Evolutionary conservation across 305 asterid species (phyloP).

Genomic region (Salvia sclarea): DNA sequence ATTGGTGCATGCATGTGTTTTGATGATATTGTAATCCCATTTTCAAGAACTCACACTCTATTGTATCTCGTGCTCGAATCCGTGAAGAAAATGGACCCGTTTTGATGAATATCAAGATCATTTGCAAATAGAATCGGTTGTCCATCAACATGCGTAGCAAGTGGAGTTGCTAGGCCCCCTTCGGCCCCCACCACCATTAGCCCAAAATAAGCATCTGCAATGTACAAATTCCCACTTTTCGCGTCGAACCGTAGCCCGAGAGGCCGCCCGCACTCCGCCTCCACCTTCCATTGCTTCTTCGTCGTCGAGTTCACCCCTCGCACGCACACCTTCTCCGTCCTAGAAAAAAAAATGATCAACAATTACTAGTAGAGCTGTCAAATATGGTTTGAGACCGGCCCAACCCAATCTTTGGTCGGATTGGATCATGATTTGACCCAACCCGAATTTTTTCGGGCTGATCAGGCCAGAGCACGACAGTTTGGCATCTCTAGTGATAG

Average conservation of each 20-base stretch:
- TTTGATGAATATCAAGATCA: slow-evolving; percentile 81
- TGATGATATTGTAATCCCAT: not conserved
- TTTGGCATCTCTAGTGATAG: no score
- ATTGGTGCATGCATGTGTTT: not conserved
- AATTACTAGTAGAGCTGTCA: not conserved
- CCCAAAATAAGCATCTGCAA: slow-evolving; percentile 90
- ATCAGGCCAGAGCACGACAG: no score
- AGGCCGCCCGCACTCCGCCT: slow-evolving; percentile 78
- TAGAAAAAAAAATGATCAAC: not conserved
- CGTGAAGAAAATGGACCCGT: slow-evolving; percentile 92
- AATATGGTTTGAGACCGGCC: not conserved
- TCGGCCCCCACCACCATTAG: slow-evolving; percentile 76
- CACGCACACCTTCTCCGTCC: slow-evolving; percentile 70
- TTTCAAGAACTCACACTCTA: slow-evolving; percentile 58
- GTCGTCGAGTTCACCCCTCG: slow-evolving; percentile 71
- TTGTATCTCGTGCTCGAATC: slow-evolving; percentile 86
- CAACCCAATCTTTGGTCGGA: not conserved
- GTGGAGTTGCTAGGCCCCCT: slow-evolving; percentile 79
- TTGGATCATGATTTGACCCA: no score
- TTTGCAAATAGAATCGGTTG: slow-evolving; percentile 85
- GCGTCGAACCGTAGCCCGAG: slow-evolving; percentile 76
- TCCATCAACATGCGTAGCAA: slow-evolving; percentile 66
- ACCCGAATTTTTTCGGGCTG: no score
- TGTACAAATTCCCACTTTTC: slow-evolving; percentile 64
- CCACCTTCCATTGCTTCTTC: slow-evolving; percentile 68